A percentile compares a stretch with the other conserved stretches of the same genome.
Evolutionary conservation across 2,329 filamentous ascomycete species (phyloP).

Genomic region (Graphilbum ipis-grandicollis): DNA sequence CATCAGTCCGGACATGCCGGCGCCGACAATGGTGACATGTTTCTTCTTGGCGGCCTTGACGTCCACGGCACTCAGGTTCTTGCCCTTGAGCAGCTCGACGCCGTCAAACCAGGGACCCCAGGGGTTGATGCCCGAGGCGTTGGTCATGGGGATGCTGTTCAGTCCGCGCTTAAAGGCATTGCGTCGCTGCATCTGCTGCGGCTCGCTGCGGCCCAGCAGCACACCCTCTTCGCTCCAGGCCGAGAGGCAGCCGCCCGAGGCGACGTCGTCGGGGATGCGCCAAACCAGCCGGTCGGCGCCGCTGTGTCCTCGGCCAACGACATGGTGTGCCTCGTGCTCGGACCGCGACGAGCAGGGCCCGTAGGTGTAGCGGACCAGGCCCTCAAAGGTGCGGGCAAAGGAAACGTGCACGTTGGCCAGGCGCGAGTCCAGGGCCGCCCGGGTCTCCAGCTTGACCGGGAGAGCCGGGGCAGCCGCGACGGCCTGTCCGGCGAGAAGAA

Average conservation of each 20-base stretch:
- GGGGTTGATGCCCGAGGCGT: slow-evolving; percentile 27
- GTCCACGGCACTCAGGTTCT: slow-evolving; percentile 33
- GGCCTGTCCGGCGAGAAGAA: background rate
- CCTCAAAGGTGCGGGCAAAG: slow-evolving; percentile 2
- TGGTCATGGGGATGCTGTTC: slow-evolving; percentile 27
- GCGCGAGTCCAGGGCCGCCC: slow-evolving; percentile 3
- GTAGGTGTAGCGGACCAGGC: slow-evolving; percentile 5
- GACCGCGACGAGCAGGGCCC: slow-evolving; percentile 2
- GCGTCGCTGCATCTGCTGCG: slow-evolving; percentile 11
- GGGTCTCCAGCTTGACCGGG: slow-evolving; percentile 6
- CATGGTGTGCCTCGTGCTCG: slow-evolving; percentile 4
- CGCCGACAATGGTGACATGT: slow-evolving; percentile 45
- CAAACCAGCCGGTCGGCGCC: slow-evolving; percentile 7
- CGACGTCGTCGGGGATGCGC: slow-evolving; percentile 5
- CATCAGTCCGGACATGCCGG: slow-evolving; percentile 48
- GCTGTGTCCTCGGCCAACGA: slow-evolving; percentile 2
- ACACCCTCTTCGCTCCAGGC: slow-evolving; percentile 4
- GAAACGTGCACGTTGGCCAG: slow-evolving; percentile 8
- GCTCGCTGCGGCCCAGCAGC: slow-evolving; percentile 7
- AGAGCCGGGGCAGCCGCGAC: background rate
- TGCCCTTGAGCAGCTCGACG: slow-evolving; percentile 37
- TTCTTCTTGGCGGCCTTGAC: slow-evolving; percentile 37
- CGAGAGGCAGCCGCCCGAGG: slow-evolving; percentile 7
- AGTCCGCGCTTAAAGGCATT: slow-evolving; percentile 6
- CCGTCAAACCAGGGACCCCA: slow-evolving; percentile 49